Evolutionary conservation across 2,329 filamentous ascomycete species (phyloP), one percentile per base, ranked within the genome.

Genomic region (Colletotrichum zoysiae): DNA sequence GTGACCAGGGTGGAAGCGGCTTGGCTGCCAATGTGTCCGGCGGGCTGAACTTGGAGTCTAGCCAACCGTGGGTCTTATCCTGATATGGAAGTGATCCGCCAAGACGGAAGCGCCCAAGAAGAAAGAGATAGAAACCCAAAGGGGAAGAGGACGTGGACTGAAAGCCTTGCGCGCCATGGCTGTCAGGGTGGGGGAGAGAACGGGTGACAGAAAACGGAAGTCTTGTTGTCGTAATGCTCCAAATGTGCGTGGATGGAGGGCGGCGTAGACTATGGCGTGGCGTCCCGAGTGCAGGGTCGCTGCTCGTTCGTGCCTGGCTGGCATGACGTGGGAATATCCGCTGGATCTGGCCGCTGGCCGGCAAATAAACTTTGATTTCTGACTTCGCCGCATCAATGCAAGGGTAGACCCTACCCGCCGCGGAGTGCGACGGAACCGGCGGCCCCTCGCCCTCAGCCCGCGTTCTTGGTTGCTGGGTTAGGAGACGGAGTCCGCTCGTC

Each of bases 371-470:
- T 69, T 56, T 69, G 51, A 26, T 40, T 23, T 69, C 64, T 64
- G 65, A 40, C 65, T 71, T 69, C 69, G 69, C 65, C 69, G 69
- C 69, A 71, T 46, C 69, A 63, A 69, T 69, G 65, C 65, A 71
- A 64, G 69, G 69, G 59, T 71, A 59, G 50, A 38, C 46, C 69
- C 59, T 71, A 55, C 53, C 44, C 65, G 59, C 65, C 44, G 53
- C 65, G 69, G 65, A 66, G 68, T 55, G 65, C 59, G 64, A 59
- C 59, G 58, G 59, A 63, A 46, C 53, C 46, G 38, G n/a, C 65
- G 40, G 65, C 69, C 35, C 16, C 48, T 53, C 61, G 11, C 18
- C 23, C 61, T 69, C 69, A 69, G 23, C 65, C 59, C n/a, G 35
- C 63, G 53, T 30, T 48, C 59, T 71, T 71, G 40, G 44, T 59